Evolutionary conservation across 257 asterid genomes (phyloP), one percentile per base, ranked within the genome.

Genomic region (Solanum acaule): DNA sequence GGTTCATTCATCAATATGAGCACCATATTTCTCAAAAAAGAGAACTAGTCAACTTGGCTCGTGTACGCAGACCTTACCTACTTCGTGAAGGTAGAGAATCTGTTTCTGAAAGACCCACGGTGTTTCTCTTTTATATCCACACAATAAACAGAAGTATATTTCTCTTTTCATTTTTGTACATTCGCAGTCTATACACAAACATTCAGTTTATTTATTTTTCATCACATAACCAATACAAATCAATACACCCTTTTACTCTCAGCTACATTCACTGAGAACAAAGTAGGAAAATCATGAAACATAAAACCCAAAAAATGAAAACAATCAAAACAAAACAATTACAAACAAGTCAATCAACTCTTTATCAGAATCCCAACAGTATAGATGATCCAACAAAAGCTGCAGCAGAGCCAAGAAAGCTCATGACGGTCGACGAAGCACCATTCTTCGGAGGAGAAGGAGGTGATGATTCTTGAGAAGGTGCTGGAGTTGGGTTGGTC

Each of bases 401-500:
- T 56, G 88, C 95, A 84, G 91, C 18, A 70, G 88, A 68, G 76
- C 92, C 94, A 77, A 94, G 15, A 81, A 90, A 89, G 81, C 91
- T 52, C 25, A 34, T 12, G 42, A 52, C 89, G 29, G 79, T 49
- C 0, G 92, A 89, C 72, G 93, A 86, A 37, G 88, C 96, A 15
- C 90, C 93, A 20, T 86, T 94, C 89, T 92, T 91, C 18, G 96
- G 95, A 67, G 52, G 29, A 35, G 78, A 68, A 27, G 79, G 79
- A 16, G 92, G 95, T 44, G 92, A 70, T 3, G 95, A 90, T 86
- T 92, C 92, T 20, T 93, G 88, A 3, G 98, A 89, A 1, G 98
- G 98, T 8, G 96, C 92, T 71, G 92, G 90, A 71, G 91, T 86
- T 65, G 93, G 96, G 83, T 87, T 90, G 10, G 23, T 86, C 70